These are phyloP conservation scores for Grosmannia clavigera DNA, from an alignment of 2,329 filamentous ascomycete genomes.

Conservation along the genomic window DNA sequence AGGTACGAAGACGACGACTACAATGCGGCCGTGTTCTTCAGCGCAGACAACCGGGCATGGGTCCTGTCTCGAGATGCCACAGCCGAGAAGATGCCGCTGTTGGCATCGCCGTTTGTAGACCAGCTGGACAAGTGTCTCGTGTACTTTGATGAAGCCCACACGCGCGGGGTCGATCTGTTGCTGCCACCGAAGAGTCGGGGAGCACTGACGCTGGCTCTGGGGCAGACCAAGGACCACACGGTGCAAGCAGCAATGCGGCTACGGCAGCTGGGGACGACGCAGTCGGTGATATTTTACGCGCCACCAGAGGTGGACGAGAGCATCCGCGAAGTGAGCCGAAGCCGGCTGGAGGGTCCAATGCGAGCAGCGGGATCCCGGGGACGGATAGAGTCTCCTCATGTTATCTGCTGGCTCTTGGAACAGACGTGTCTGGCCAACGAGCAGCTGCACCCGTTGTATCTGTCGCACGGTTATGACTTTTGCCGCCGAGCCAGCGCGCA, in stretches of 20 bases:
- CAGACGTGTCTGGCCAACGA: conserved; percentile 50
- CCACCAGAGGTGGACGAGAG: conserved; percentile 50
- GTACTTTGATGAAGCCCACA: conserved; percentile 50
- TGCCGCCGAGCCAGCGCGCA: conserved; percentile 41
- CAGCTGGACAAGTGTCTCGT: conserved; percentile 33
- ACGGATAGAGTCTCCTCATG: conserved; percentile 25
- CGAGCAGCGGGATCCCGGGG: neutral
- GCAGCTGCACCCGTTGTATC: conserved; percentile 44
- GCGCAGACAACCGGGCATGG: conserved; percentile 2
- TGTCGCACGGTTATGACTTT: conserved; percentile 48
- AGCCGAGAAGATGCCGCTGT: neutral
- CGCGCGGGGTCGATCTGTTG: conserved; percentile 47
- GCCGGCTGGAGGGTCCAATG: conserved; percentile 6
- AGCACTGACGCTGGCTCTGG: conserved; percentile 42
- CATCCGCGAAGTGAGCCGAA: conserved; percentile 35
- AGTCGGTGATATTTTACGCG: conserved; percentile 42
- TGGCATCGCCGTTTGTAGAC: conserved; percentile 5
- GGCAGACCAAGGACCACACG: conserved; percentile 47
- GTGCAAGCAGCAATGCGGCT: conserved; percentile 58
- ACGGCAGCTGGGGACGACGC: conserved; percentile 41
- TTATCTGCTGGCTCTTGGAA: conserved; percentile 47
- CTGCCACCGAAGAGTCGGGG: conserved; percentile 33
- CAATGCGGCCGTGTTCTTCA: conserved; percentile 40
- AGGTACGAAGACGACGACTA: too few relatives aligned
- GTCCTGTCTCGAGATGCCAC: conserved; percentile 2